phyloP scores from a whole-genome alignment of 2,329 filamentous ascomycete genomes.

The Pseudovirgaria hyperparasitica region DNA sequence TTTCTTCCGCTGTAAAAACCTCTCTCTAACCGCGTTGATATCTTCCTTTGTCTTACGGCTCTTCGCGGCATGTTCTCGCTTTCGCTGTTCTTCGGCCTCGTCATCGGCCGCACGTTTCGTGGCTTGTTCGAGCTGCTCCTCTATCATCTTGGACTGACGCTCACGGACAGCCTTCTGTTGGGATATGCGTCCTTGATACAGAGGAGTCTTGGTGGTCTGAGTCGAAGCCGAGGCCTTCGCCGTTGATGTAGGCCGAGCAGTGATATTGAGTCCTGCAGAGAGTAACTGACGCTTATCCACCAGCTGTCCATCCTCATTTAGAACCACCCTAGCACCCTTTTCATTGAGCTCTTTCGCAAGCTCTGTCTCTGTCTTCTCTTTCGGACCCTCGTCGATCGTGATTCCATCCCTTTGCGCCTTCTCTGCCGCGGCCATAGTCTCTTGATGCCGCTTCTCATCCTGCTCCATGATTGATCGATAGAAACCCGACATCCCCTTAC shows the following conservation, averaged over 20 bases:
- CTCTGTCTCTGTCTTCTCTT: conserved; percentile 47
- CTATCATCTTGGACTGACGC: conserved; percentile 66
- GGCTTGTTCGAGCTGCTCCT: conserved; percentile 60
- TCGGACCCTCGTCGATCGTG: conserved; percentile 24
- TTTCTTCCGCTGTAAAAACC: conserved; percentile 65
- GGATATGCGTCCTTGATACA: conserved; percentile 24
- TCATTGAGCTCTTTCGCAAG: conserved; percentile 55
- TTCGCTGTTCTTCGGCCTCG: conserved; percentile 51
- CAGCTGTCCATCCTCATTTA: conserved; percentile 75
- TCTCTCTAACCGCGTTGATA: conserved; percentile 64
- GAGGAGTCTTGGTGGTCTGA: conserved; percentile 8
- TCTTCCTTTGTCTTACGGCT: conserved; percentile 66
- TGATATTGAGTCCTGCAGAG: conserved; percentile 61
- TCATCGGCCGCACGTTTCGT: conserved; percentile 59
- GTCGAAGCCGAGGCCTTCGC: conserved; percentile 30
- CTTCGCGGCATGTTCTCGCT: conserved; percentile 55
- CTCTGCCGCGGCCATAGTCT: conserved; percentile 53
- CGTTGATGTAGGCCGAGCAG: conserved; percentile 49
- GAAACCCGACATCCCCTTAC: conserved; percentile 64
- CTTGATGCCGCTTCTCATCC: conserved; percentile 56
- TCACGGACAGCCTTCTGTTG: conserved; percentile 56
- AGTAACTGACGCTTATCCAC: conserved; percentile 76
- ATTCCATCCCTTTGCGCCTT: conserved; percentile 23
- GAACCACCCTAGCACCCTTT: conserved; percentile 47
- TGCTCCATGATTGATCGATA: conserved; percentile 62